Conservation (phyloP, 2,329 filamentous ascomycete genomes). For the Lachnellula cervina region DNA sequence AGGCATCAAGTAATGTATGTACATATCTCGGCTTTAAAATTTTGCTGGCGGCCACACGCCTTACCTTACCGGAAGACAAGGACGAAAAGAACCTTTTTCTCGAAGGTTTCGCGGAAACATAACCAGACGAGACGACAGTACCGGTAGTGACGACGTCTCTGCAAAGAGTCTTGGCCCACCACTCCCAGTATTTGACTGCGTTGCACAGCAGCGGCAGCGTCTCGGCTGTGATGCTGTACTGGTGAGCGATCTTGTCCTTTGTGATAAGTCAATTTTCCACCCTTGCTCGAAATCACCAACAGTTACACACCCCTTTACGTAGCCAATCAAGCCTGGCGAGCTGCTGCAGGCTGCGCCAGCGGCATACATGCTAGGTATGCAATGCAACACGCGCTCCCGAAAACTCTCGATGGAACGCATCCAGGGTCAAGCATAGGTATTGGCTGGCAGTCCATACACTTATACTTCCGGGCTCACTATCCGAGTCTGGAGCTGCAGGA, state of each 20-base stretch:
- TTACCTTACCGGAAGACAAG: too few species aligned
- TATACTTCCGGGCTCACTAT: too few species aligned
- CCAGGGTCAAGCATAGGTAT: background rate
- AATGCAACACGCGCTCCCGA: constrained; percentile 4
- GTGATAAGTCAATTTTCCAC: constrained; percentile 15
- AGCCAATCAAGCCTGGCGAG: background rate
- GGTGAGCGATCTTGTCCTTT: constrained; percentile 17
- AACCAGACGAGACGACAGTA: too few species aligned
- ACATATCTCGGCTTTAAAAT: background rate
- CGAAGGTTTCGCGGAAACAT: too few species aligned
- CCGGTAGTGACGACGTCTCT: too few species aligned
- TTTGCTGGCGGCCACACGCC: background rate
- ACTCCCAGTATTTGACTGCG: background rate
- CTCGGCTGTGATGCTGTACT: constrained; percentile 11
- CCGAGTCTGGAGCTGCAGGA: too few species aligned
- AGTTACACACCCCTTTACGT: constrained; percentile 8
- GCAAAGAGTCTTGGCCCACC: too few species aligned
- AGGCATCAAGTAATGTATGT: too few species aligned
- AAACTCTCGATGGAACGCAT: background rate
- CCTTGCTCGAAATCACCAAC: constrained; percentile 2
- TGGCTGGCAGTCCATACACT: background rate
- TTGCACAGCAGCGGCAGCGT: constrained; percentile 17
- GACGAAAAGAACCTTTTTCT: too few species aligned
- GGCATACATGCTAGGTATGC: background rate
- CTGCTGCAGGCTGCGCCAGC: background rate